Evolutionary conservation across 306 rosid genomes (phyloP).

Genomic region (Oemleria cerasiformis): DNA sequence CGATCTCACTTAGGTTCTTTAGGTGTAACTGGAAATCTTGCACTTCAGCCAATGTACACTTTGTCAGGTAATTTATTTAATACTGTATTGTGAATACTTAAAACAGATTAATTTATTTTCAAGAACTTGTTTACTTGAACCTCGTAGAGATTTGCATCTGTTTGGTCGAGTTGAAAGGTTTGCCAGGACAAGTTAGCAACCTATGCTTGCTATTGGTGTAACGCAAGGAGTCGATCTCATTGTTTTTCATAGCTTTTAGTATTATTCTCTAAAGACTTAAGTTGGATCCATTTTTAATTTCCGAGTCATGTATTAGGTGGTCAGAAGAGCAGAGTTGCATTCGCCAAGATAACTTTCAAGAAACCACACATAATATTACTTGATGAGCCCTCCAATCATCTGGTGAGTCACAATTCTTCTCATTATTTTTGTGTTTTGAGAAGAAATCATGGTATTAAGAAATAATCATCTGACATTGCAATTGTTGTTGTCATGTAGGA

Average conservation of each 20-base stretch:
- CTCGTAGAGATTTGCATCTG: background rate
- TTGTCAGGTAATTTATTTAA: constrained; percentile 66
- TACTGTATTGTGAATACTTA: background rate
- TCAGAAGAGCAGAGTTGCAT: constrained; percentile 99
- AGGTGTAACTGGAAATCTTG: constrained; percentile 99
- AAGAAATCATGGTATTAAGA: background rate
- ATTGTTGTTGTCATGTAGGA: constrained; percentile 50
- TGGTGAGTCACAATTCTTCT: constrained; percentile 45
- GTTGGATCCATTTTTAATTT: constrained; percentile 10
- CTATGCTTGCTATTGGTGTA: background rate
- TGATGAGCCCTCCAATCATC: constrained; percentile 99
- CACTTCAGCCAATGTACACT: constrained; percentile 99
- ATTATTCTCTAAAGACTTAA: constrained; percentile 4
- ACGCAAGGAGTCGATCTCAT: background rate
- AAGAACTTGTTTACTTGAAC: background rate
- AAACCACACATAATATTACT: constrained; percentile 96
- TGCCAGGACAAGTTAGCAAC: background rate
- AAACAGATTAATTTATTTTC: background rate
- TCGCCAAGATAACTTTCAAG: constrained; percentile 95
- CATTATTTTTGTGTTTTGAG: constrained; percentile 12
- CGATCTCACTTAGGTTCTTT: constrained; percentile 92
- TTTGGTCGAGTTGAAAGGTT: constrained; percentile 1
- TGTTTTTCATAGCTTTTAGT: background rate
- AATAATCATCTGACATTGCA: background rate
- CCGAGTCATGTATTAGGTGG: constrained; percentile 60